Conservation (phyloP, 139 green algal species). For the Tetradesmus obliquus region DNA sequence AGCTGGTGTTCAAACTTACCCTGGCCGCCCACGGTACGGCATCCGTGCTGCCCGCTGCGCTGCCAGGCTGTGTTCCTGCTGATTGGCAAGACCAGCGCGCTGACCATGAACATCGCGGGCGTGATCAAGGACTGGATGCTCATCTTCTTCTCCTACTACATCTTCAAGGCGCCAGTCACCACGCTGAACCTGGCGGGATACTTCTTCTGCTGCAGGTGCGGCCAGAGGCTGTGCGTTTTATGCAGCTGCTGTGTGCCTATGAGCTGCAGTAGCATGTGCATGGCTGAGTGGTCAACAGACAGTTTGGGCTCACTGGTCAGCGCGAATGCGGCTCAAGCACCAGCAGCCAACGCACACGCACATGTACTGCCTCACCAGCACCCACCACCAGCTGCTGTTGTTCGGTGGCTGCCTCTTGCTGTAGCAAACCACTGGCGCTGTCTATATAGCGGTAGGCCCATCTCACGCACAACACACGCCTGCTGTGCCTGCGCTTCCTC, state of each 20-base stretch:
- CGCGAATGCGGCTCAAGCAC: neutral
- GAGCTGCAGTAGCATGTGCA: neutral
- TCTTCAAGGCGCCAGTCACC: conserved; percentile 93
- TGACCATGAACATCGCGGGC: conserved; percentile 98
- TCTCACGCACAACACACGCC: too few relatives aligned
- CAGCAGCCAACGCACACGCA: too few relatives aligned
- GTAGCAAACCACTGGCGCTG: too few relatives aligned
- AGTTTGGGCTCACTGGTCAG: neutral
- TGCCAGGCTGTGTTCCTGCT: conserved; percentile 89
- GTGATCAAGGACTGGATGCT: conserved; percentile 99
- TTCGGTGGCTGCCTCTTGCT: too few relatives aligned
- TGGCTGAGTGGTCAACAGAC: neutral
- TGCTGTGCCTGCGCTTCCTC: too few relatives aligned
- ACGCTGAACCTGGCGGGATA: conserved; percentile 86
- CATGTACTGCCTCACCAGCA: too few relatives aligned
- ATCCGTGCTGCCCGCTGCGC: neutral
- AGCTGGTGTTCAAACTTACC: neutral
- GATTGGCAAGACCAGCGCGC: conserved; percentile 94
- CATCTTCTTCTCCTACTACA: conserved; percentile 90
- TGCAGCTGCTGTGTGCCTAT: neutral
- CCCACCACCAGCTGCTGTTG: too few relatives aligned
- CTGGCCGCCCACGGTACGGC: neutral
- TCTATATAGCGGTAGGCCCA: too few relatives aligned
- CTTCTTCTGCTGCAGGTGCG: conserved; percentile 75
- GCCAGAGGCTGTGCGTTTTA: neutral